phyloP scores from a whole-genome alignment of 805 yeast species.

The Wickerhamiella nectarea region DNA sequence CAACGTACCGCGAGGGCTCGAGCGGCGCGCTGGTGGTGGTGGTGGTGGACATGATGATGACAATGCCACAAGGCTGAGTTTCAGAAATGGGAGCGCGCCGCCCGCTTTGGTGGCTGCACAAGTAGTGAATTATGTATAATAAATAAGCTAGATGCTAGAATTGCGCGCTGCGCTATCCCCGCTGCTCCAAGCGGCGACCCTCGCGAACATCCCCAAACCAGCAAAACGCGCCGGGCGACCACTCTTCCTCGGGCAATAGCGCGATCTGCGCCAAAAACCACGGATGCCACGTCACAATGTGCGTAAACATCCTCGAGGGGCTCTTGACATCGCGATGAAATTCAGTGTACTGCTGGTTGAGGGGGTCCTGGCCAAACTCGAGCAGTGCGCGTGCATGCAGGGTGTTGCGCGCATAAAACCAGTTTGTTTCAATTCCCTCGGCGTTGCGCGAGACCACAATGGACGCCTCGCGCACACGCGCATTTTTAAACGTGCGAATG shows the following conservation, averaged over 20 bases:
- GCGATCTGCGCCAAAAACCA: constrained; percentile 51
- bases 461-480: constrained; percentile 40
- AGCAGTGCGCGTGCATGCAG: constrained; percentile 45
- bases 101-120: too few species aligned
- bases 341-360: constrained; percentile 45
- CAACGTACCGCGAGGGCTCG: constrained; percentile 67
- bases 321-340: constrained; percentile 32
- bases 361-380: constrained; percentile 59
- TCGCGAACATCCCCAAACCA: background rate
- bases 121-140: too few species aligned
- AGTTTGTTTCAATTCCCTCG: constrained; percentile 43
- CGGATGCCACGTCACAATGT: constrained; percentile 84
- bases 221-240: background rate
- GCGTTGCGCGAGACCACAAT: constrained; percentile 56
- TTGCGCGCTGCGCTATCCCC: too few species aligned
- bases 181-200: background rate
- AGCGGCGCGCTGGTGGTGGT: too few species aligned
- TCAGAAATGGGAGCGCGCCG: background rate
- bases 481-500: constrained; percentile 52
- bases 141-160: too few species aligned
- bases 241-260: constrained; percentile 32
- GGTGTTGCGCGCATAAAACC: constrained; percentile 52
- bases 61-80: background rate
- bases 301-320: constrained; percentile 39
- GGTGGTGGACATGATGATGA: background rate